phyloP scores from a whole-genome alignment of 2,329 filamentous ascomycete species.

The Dothiorella sarmentorum region DNA sequence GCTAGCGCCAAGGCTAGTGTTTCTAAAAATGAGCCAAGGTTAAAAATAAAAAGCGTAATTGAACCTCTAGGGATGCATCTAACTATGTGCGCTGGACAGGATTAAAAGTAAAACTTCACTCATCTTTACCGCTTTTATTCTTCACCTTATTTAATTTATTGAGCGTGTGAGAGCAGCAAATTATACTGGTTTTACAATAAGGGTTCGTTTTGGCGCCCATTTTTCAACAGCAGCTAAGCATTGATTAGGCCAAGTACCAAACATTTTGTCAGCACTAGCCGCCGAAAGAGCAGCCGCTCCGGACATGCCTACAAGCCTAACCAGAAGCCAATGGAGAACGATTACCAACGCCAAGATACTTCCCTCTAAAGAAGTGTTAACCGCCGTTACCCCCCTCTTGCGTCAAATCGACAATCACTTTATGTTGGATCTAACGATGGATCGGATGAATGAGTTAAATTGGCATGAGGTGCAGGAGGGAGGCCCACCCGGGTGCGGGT shows the following conservation, averaged over 20 bases:
- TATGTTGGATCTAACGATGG: too few relatives aligned
- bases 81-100: neutral
- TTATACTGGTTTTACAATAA: neutral
- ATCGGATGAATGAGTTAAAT: too few relatives aligned
- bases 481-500: too few relatives aligned
- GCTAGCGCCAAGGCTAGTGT: neutral
- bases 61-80: neutral
- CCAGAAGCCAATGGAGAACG: neutral
- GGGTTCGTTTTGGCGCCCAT: neutral
- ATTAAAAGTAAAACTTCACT: neutral
- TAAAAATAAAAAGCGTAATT: neutral
- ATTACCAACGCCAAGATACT: neutral
- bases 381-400: too few relatives aligned
- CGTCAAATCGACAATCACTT: too few relatives aligned
- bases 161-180: neutral
- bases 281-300: neutral
- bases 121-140: neutral
- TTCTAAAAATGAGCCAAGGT: neutral
- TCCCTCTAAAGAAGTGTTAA: too few relatives aligned
- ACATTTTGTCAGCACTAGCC: constrained; percentile 4
- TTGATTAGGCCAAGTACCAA: neutral
- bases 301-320: neutral
- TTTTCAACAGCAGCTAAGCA: neutral
- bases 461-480: too few relatives aligned
- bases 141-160: neutral